These are phyloP conservation scores for Phaseolus coccineus DNA, from an alignment of 331 rosid genomes.

Conservation along the genomic window DNA sequence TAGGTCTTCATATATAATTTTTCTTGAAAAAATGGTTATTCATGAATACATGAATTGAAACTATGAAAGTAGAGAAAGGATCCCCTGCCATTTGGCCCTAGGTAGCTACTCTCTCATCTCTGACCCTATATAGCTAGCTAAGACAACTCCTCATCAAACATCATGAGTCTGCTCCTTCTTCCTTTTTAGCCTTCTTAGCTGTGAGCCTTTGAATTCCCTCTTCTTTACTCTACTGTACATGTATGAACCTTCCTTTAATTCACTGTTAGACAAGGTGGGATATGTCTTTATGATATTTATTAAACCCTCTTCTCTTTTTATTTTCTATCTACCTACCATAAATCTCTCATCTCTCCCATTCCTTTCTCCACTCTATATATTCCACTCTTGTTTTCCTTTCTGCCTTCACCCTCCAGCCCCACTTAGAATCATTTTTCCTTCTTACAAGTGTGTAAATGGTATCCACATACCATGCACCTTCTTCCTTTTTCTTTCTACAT, in stretches of 20 bases:
- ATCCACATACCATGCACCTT: not conserved
- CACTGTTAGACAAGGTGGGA: constrained; percentile 52
- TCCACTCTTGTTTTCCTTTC: not conserved
- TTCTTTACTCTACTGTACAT: constrained; percentile 31
- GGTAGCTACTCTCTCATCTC: constrained; percentile 43
- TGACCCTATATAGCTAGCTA: constrained; percentile 41
- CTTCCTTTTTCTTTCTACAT: not conserved
- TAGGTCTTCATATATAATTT: no score
- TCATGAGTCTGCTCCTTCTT: constrained; percentile 42
- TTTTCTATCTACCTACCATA: not conserved
- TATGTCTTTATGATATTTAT: constrained; percentile 39
- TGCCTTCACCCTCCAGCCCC: not conserved
- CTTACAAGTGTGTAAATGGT: not conserved
- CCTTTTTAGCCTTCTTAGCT: constrained; percentile 51
- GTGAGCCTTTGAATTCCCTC: constrained; percentile 29
- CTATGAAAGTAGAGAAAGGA: not conserved
- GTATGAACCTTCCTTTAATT: constrained; percentile 44
- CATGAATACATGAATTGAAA: not conserved
- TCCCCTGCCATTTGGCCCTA: constrained; percentile 30
- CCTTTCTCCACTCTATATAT: constrained; percentile 3
- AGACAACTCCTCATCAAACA: constrained; percentile 40
- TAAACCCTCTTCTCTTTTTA: constrained; percentile 6
- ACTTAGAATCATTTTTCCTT: not conserved
- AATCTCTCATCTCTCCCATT: not conserved
- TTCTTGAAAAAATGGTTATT: no score